Evolutionary conservation across 345 rosid genomes (phyloP), one percentile per base, ranked within the genome.

Genomic region (Populus euphratica): DNA sequence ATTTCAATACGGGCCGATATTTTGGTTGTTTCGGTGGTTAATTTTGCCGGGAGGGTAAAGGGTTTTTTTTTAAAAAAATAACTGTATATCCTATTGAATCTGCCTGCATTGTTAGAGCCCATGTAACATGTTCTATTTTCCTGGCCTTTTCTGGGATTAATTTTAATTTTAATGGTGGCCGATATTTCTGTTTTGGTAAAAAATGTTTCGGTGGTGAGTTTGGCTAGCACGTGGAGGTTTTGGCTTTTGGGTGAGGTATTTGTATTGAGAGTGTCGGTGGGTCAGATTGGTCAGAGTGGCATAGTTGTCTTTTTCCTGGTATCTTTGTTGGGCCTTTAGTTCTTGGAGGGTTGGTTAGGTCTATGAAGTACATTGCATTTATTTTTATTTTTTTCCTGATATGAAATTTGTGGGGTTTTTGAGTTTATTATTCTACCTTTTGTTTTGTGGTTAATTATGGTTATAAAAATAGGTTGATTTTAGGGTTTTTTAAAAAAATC

Each of bases 251-350:
- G 27, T 23, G 12, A 23, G 29, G 27, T 9, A 31, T 5, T 69
- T 3, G 54, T 10, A 23, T 12, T 69, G 50, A 41, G 72, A 69
- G 72, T 69, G 54, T 69, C 72, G 72, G 72, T 69, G 72, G 69
- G 72, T 69, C 72, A 41, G 72, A 69, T 13, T 69, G 52, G 72
- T 12, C 52, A 69, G 50, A 5, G 16, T 69, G 49, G 72, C 72
- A 69, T 41, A n/a, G 50, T 12, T 69, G 72, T 69, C 72, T 38
- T 69, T 69, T 69, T 11, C 27, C 27, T 8, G 8, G 11, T 12
- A 14, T 17, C 69, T 6, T 31, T 33, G 11, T 33, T 17, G 69
- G 41, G 18, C 16, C 41, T 6, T 65, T 17, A 27, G 67, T 27
- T n/a, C 35, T 2, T 66, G 69, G 33, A 0, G 69, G 69, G 69